These are phyloP conservation scores for Schoenoplectus triqueter DNA, from an alignment of 202 grass and related monocot genomes.

Conservation along the genomic window DNA sequence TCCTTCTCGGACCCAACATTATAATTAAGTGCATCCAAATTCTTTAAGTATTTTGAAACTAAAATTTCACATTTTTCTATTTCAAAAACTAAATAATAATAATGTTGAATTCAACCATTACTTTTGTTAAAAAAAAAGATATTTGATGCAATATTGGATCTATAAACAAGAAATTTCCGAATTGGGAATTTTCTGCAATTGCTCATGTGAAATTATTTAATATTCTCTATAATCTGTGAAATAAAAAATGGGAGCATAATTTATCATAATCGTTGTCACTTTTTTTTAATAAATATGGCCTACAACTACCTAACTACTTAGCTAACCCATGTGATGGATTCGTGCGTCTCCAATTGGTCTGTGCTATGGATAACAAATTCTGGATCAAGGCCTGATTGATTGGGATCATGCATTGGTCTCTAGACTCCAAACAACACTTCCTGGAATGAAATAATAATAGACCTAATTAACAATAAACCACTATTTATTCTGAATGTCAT, in stretches of 20 bases:
- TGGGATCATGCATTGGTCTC: constrained; percentile 15
- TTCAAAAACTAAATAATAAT: too few relatives aligned
- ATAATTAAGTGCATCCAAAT: background rate
- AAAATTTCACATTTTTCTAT: background rate
- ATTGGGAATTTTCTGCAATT: too few relatives aligned
- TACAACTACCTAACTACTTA: constrained; percentile 36
- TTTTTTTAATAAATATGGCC: constrained; percentile 21
- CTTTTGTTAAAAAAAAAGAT: too few relatives aligned
- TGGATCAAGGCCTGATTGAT: background rate
- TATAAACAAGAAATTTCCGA: too few relatives aligned
- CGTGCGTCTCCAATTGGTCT: constrained; percentile 10
- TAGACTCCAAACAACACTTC: background rate
- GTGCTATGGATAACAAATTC: constrained; percentile 13
- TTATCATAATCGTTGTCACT: background rate
- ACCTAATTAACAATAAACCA: background rate
- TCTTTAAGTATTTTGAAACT: background rate
- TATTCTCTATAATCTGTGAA: too few relatives aligned
- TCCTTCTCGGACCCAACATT: background rate
- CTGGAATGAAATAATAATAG: too few relatives aligned
- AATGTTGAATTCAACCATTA: too few relatives aligned
- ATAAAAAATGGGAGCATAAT: too few relatives aligned
- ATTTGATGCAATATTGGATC: too few relatives aligned
- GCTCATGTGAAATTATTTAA: too few relatives aligned
- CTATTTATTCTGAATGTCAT: background rate
- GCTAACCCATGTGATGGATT: constrained; percentile 36